Evolutionary conservation across 1,284 basidiomycete species (phyloP), one percentile per base, ranked within the genome.

Genomic region (Xerocomus amazonicus): DNA sequence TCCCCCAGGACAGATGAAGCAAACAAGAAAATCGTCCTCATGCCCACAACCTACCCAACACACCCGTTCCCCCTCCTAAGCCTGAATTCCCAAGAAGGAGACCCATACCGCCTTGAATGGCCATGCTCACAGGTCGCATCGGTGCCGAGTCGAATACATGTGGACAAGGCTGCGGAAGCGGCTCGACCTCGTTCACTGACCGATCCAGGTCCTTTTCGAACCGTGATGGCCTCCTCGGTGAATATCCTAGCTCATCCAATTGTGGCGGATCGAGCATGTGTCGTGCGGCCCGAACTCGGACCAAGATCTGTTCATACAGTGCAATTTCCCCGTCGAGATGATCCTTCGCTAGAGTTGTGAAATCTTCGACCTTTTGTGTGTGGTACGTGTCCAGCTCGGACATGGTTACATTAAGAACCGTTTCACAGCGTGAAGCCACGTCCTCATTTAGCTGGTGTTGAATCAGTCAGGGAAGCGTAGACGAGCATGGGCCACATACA

Each of bases 311-410:
- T 57, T 87, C 83, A 57, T 88, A 85, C 38, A 87, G 76, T 6
- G 71, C 75, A 54, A 91, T 90, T 63, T 90, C 88, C 12, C 80
- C 81, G 56, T 90, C 87, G 13, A 91, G 75, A 59, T 90, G 83
- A 37, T 87, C 83, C 47, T 74, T 80, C 10, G 79, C 70, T 13
- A 90, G 58, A 3, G 60, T 67, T 16, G 72, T 67, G 55, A 90
- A 85, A 59, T 90, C 87, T 59, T 89, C 84, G 4, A 70, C 62
- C 62, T 90, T 90, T 63, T 89, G 84, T 0, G 73, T 68, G 60
- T 91, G 87, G 58, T 89, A 90, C 2, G 78, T 83, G 50, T 90
- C 86, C 75, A 93, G 83, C 70, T 93, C 91, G 4, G 90, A 87
- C 79, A 91, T 85, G 0, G 91, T 92, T 4, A 84, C 84, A 65